Base-by-base conservation (phyloP, 2,329 filamentous ascomycete species). In the Alternaria ethzedia region DNA sequence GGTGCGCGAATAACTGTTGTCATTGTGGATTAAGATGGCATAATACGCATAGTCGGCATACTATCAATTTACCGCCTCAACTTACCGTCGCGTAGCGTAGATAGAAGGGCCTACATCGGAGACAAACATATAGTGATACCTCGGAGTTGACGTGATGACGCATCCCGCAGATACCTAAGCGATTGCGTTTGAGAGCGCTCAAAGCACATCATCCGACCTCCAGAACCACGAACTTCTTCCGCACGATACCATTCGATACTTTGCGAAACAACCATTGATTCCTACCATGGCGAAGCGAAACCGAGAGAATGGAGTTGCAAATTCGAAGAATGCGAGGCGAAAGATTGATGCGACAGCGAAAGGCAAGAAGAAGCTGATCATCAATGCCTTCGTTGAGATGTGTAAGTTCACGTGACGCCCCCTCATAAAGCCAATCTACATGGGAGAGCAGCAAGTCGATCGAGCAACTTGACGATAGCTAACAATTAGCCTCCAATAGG, bases 301-400 rank as follows among this genome's bases (percentile, higher is more conserved):
- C 45, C 25, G 63, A 68, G 32, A 47, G 12, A 61, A 52, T 23
- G 54, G 46, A 1, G 28, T 26, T 32, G 52, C 72, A 55, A 64
- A 70, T 66, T 65, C 72, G 64, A 74, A 67, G 47, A 59, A 54
- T 28, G 59, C 21, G 3, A 47, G 17, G 44, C 49, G 36, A 56
- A 61, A 65, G 66, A 71, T 61, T 63, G 41, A 54, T 46, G 69
- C 65, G 36, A 17, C 36, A 17, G 8, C 36, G n/a, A 17, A 41
- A 54, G 70, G 69, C 64, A 61, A 63, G 36, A 81, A 81, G 66
- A 81, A 79, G 68, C 67, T 82, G 54, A 79, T 82, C 28, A 75
- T 83, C 45, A 82, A 83, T 70, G 80, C 80, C 28, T 83, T 82
- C 55, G 80, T 82, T 12, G 80, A 82, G 59, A 80, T 78, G 70